phyloP scores from a whole-genome alignment of 1,139 yeast genomes.

The Pneumocystis carinii region DNA sequence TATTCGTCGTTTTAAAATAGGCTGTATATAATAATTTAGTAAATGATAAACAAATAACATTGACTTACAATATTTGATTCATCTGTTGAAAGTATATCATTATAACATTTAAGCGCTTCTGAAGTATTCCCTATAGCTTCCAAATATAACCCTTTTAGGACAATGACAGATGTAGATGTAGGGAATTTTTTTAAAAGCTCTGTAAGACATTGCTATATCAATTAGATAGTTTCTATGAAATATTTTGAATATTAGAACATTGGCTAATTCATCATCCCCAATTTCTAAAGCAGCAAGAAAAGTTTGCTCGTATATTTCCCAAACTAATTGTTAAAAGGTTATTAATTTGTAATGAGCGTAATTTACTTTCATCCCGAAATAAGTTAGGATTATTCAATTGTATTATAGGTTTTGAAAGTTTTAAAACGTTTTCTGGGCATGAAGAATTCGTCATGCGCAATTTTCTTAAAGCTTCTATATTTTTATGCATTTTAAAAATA shows the following conservation, averaged over 20 bases:
- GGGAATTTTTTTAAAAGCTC: constrained; percentile 8
- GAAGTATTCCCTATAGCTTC: constrained; percentile 9
- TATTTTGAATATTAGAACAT: not conserved
- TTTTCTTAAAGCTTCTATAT: not conserved
- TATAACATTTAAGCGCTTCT: constrained; percentile 9
- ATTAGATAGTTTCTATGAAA: not conserved
- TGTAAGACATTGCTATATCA: constrained; percentile 5
- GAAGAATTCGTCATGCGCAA: not conserved
- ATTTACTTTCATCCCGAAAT: not conserved
- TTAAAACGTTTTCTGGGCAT: not conserved
- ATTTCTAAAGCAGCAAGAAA: constrained; percentile 9
- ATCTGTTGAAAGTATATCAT: constrained; percentile 5
- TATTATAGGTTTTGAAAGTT: not conserved
- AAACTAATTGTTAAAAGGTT: not conserved
- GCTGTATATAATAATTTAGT: not conserved
- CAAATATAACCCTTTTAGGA: constrained; percentile 10
- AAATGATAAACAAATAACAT: not conserved
- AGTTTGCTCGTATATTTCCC: constrained; percentile 12
- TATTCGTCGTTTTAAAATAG: constrained; percentile 9
- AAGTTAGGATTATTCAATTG: not conserved
- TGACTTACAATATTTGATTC: constrained; percentile 10
- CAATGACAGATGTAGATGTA: constrained; percentile 9
- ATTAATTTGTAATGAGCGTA: not conserved
- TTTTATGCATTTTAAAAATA: not conserved
- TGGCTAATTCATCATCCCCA: constrained; percentile 9